phyloP scores from a whole-genome alignment of 176 grass and related monocot species.

The Dendrocalamus sinicus region DNA sequence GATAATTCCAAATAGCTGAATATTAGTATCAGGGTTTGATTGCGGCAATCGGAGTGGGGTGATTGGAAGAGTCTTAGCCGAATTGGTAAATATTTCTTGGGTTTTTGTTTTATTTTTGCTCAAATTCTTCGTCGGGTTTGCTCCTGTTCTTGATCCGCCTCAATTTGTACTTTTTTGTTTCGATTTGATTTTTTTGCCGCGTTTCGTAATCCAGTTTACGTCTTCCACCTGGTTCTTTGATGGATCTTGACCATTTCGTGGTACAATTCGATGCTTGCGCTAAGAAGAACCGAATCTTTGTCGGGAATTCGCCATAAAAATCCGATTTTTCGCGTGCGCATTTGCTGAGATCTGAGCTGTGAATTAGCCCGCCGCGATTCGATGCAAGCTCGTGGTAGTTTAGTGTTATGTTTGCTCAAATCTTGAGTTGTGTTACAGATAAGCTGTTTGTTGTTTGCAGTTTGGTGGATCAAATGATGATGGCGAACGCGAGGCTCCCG shows the following conservation, averaged over 20 bases:
- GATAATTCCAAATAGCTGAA: background rate
- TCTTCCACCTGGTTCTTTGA: background rate
- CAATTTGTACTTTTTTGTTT: background rate
- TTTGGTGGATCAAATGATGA: slow-evolving; percentile 47
- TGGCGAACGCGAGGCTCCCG: slow-evolving; percentile 53
- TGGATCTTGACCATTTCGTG: slow-evolving; percentile 29
- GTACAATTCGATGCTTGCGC: slow-evolving; percentile 21
- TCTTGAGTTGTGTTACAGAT: slow-evolving; percentile 30
- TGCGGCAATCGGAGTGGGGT: background rate
- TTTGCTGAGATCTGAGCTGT: slow-evolving; percentile 43
- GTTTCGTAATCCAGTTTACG: slow-evolving; percentile 1
- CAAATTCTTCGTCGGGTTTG: background rate
- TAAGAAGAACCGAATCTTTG: slow-evolving; percentile 42
- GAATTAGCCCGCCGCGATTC: background rate
- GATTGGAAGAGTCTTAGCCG: background rate
- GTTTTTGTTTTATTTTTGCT: background rate
- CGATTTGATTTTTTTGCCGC: background rate
- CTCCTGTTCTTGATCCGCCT: slow-evolving; percentile 27
- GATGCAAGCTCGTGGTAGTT: slow-evolving; percentile 22
- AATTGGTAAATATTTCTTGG: slow-evolving; percentile 29
- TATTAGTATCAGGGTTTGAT: background rate
- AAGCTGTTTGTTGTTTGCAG: slow-evolving; percentile 31
- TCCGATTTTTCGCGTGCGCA: background rate
- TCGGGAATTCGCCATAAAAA: slow-evolving; percentile 15
- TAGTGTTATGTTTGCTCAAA: slow-evolving; percentile 32